A percentile compares a stretch with the other conserved stretches of the same genome.
Conservation (phyloP, 208 protist species). For the Crithidia acanthocephali region DNA sequence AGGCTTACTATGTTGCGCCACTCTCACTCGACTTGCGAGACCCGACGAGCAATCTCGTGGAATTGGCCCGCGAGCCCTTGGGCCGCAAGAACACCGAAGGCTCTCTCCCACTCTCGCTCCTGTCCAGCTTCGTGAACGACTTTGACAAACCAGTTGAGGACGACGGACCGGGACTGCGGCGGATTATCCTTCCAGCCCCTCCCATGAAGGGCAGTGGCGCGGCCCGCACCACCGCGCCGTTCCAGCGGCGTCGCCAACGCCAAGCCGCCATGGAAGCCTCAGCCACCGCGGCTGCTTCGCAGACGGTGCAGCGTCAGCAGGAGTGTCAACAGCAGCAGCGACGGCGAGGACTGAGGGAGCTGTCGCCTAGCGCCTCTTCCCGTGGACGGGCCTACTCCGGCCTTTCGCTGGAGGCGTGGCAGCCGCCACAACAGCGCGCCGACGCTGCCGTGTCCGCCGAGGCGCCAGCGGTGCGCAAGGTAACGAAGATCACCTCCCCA, state of each 20-base stretch:
- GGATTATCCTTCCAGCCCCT: neutral
- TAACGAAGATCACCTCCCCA: slow-evolving; percentile 9
- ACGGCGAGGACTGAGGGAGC: neutral
- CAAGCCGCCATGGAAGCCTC: slow-evolving; percentile 1
- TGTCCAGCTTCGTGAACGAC: slow-evolving; percentile 1
- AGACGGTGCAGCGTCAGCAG: slow-evolving; percentile 20
- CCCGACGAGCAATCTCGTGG: neutral
- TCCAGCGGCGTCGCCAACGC: neutral
- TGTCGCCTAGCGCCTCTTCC: neutral
- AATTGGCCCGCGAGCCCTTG: neutral
- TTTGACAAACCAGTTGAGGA: slow-evolving; percentile 20
- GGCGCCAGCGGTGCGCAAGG: neutral
- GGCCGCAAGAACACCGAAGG: neutral
- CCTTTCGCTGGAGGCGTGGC: slow-evolving; percentile 12
- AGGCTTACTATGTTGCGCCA: slow-evolving; percentile 21
- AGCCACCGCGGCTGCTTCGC: slow-evolving; percentile 3
- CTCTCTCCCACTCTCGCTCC: neutral
- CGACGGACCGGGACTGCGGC: slow-evolving; percentile 12
- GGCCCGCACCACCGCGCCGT: neutral
- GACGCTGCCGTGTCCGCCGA: neutral
- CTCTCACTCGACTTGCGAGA: neutral
- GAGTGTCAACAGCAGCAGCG: slow-evolving; percentile 8
- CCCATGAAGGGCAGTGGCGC: neutral
- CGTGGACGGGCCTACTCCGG: neutral
- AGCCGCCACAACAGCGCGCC: slow-evolving; percentile 8